Evolutionary conservation across 805 yeast species (phyloP).

Genomic region (Brettanomyces nanus): DNA sequence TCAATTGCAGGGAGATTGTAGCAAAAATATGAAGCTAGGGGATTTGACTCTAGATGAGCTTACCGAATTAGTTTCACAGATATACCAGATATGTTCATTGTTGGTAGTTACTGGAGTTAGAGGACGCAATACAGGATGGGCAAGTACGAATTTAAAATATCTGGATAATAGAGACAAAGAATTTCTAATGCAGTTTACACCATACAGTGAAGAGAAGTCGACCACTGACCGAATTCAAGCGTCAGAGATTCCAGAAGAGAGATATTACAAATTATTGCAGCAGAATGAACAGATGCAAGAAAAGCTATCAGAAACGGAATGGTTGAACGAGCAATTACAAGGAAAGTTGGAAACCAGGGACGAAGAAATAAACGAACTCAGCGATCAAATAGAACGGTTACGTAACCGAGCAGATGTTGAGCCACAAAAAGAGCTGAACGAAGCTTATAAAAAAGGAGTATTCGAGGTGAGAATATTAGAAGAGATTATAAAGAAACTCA

Average conservation of each 20-base stretch:
- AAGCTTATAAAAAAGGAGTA: neutral
- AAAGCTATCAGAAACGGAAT: neutral
- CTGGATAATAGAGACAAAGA: constrained; percentile 13
- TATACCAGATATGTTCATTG: constrained; percentile 18
- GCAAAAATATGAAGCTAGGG: too few species aligned
- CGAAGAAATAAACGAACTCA: constrained; percentile 4
- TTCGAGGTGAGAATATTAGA: neutral
- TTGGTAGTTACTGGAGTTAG: constrained; percentile 17
- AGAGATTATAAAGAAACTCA: neutral
- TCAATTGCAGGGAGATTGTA: neutral
- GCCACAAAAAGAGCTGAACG: neutral
- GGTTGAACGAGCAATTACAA: neutral
- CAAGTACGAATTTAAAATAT: constrained; percentile 20
- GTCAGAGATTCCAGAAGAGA: neutral
- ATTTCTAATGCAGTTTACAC: constrained; percentile 13
- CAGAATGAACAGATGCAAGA: neutral
- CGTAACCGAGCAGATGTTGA: neutral
- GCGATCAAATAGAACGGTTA: neutral
- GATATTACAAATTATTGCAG: neutral
- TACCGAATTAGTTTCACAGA: constrained; percentile 6
- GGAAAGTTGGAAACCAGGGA: neutral
- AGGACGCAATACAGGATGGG: constrained; percentile 22
- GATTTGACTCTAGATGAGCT: neutral
- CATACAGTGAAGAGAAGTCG: neutral
- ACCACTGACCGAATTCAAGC: neutral